Evolutionary conservation across 495 filamentous ascomycete genomes (phyloP).

Genomic region (Penicillium alfredii): DNA sequence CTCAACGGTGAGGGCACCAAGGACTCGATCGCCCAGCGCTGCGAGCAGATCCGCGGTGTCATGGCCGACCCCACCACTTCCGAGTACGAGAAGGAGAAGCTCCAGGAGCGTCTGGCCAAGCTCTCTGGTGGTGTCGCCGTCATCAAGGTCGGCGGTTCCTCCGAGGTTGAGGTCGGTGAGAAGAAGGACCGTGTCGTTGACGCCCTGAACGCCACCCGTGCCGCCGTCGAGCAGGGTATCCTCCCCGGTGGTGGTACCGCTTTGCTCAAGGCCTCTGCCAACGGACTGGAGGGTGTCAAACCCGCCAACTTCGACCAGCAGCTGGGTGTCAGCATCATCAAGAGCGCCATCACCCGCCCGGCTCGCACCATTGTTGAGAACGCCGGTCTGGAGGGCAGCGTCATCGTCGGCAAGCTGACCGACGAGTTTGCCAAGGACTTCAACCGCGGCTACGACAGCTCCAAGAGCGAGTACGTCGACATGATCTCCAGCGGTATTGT

Average conservation of each 20-base stretch:
- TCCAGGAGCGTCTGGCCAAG: slow-evolving; percentile 98
- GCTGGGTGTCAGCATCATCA: slow-evolving; percentile 94
- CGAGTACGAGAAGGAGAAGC: slow-evolving; percentile 99
- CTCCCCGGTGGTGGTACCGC: slow-evolving; percentile 97
- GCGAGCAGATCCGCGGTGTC: slow-evolving; percentile 97
- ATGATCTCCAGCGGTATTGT: slow-evolving; percentile 97
- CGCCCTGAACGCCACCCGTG: slow-evolving; percentile 95
- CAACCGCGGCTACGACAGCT: slow-evolving; percentile 95
- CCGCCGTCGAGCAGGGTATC: slow-evolving; percentile 98
- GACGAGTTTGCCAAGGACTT: slow-evolving; percentile 90
- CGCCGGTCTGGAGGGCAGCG: slow-evolving; percentile 90
- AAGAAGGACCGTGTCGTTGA: slow-evolving; percentile 99
- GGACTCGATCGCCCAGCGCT: slow-evolving; percentile 88
- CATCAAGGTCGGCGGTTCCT: slow-evolving; percentile 96
- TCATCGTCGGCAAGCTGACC: slow-evolving; percentile 95
- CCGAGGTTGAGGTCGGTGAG: slow-evolving; percentile 97
- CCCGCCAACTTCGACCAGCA: slow-evolving; percentile 96
- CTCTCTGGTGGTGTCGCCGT: slow-evolving; percentile 98
- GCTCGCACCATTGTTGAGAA: slow-evolving; percentile 96
- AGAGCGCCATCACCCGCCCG: slow-evolving; percentile 92
- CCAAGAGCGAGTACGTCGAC: slow-evolving; percentile 95
- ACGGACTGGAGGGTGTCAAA: slow-evolving; percentile 78
- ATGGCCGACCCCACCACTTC: slow-evolving; percentile 89
- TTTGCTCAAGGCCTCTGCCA: slow-evolving; percentile 91
- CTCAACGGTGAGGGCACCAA: slow-evolving; percentile 97